These are phyloP conservation scores for Colletotrichum orbiculare DNA, from an alignment of 2,329 filamentous ascomycete species.

Conservation along the genomic window DNA sequence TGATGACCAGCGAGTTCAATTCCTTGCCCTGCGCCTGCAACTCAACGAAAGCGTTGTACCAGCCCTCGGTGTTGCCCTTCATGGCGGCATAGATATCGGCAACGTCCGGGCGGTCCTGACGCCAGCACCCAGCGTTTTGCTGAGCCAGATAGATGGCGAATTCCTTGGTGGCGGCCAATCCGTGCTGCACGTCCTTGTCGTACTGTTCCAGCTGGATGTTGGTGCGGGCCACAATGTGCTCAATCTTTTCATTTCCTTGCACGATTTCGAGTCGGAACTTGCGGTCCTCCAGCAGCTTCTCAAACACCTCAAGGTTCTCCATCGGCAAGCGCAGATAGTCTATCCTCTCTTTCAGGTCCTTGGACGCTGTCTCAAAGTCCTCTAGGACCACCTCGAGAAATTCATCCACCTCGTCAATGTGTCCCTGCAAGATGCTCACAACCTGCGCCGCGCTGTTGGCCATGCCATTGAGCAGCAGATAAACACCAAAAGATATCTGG, in stretches of 20 bases:
- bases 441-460: conserved; percentile 92
- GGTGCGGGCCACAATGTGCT: conserved; percentile 87
- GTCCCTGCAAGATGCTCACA: conserved; percentile 86
- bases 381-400: conserved; percentile 89
- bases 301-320: conserved; percentile 83
- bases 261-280: conserved; percentile 85
- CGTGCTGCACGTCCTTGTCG: conserved; percentile 82
- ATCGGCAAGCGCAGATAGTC: conserved; percentile 85
- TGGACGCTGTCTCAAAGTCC: conserved; percentile 81
- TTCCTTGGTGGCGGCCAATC: conserved; percentile 78
- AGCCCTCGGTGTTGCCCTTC: conserved; percentile 92
- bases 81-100: conserved; percentile 86
- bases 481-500: conserved; percentile 93
- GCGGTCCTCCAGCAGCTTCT: conserved; percentile 87
- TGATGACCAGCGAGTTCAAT: conserved; percentile 75
- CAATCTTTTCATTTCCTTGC: conserved; percentile 89
- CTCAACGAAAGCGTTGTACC: conserved; percentile 83
- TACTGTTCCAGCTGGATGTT: conserved; percentile 80
- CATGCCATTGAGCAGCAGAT: conserved; percentile 84
- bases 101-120: conserved; percentile 70
- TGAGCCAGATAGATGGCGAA: conserved; percentile 80
- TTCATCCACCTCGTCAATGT: conserved; percentile 93
- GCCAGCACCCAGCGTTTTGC: conserved; percentile 71
- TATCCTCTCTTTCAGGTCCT: conserved; percentile 84
- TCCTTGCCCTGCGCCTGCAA: conserved; percentile 78